Evolutionary conservation across 345 rosid species (phyloP).

Genomic region (thale cress (Arabidopsis thaliana)): DNA sequence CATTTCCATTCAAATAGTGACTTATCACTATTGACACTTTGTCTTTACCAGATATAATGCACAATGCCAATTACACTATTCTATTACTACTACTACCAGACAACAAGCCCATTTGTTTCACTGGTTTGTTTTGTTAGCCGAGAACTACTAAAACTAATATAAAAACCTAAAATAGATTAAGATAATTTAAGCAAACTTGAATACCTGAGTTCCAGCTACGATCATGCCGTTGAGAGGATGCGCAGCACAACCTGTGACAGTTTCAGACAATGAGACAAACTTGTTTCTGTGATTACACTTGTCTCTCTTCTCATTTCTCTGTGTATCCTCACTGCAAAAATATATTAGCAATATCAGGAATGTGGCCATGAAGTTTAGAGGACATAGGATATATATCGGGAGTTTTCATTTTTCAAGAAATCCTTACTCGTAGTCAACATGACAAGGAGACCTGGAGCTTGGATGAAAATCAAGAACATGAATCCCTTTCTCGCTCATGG

Average conservation of each 20-base stretch:
- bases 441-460: conserved; percentile 75
- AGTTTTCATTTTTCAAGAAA: conserved; percentile 20
- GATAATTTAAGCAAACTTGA: conserved; percentile 11
- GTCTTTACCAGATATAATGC: neutral
- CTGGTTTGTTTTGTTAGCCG: conserved; percentile 36
- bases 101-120: conserved; percentile 12
- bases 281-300: conserved; percentile 59
- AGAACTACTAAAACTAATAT: conserved; percentile 15
- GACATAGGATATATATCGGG: neutral
- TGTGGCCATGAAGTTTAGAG: conserved; percentile 14
- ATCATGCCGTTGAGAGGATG: conserved; percentile 81
- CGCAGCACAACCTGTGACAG: conserved; percentile 68
- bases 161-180: conserved; percentile 5
- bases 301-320: conserved; percentile 40
- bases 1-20: conserved; percentile 17
- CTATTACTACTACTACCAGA: conserved; percentile 28
- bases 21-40: conserved; percentile 1
- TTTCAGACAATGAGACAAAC: conserved; percentile 76
- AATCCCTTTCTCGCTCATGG: conserved; percentile 73
- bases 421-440: conserved; percentile 77
- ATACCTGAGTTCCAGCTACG: conserved; percentile 87
- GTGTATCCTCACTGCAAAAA: conserved; percentile 54
- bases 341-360: conserved; percentile 18
- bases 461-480: conserved; percentile 94
- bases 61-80: conserved; percentile 16